phyloP scores from a whole-genome alignment of 139 green algal species.

The Asterochloris erici region DNA sequence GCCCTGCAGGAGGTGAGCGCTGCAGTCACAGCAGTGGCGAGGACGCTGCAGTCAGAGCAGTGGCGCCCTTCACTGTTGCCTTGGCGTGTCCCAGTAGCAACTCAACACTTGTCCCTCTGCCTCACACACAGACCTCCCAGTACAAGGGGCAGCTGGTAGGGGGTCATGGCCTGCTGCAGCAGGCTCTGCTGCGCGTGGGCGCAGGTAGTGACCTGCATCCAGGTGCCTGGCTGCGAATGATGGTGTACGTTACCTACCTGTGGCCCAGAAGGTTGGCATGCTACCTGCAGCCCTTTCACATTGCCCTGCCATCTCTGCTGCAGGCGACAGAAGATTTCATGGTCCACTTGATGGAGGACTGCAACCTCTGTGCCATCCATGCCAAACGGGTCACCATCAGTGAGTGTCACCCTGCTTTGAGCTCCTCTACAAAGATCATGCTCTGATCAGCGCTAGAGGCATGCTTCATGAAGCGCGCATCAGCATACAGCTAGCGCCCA shows the following conservation, averaged over 20 bases:
- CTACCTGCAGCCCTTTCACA: too few relatives aligned
- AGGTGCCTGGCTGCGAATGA: neutral
- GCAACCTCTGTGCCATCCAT: slow-evolving; percentile 94
- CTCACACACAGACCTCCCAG: neutral
- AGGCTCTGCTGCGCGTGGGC: too few relatives aligned
- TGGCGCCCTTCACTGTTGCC: neutral
- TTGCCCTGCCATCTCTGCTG: neutral
- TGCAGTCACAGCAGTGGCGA: too few relatives aligned
- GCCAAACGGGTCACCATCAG: slow-evolving; percentile 93
- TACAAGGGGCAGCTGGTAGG: neutral
- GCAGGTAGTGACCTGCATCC: neutral
- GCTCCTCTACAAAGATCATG: neutral
- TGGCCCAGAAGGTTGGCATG: slow-evolving; percentile 22
- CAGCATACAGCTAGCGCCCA: neutral
- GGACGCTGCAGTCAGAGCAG: too few relatives aligned
- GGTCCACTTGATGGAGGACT: slow-evolving; percentile 92
- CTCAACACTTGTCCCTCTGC: neutral
- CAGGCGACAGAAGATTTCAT: slow-evolving; percentile 92
- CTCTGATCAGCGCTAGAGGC: neutral
- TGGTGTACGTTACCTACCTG: neutral
- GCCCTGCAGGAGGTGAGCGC: slow-evolving; percentile 82
- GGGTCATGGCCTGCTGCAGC: neutral
- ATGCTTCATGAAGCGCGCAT: neutral
- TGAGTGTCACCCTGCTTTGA: slow-evolving; percentile 19
- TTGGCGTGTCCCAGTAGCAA: neutral